phyloP scores from a whole-genome alignment of 2,329 filamentous ascomycete species.

The Fusarium staphyleae region DNA sequence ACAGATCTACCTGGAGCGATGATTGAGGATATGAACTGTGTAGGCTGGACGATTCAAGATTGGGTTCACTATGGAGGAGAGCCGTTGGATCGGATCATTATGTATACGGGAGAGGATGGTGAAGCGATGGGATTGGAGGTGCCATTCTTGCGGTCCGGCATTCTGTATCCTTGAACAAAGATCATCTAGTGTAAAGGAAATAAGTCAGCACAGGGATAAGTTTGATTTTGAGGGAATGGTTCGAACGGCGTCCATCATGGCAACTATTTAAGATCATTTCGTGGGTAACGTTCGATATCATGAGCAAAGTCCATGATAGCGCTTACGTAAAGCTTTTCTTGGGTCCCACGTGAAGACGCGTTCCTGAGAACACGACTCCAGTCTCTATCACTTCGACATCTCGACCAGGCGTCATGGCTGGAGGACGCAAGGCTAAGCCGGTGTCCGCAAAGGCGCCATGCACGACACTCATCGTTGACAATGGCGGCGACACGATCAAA shows the following conservation, averaged over 20 bases:
- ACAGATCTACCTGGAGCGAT: slow-evolving; percentile 43
- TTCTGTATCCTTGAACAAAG: slow-evolving; percentile 19
- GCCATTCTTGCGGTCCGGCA: slow-evolving; percentile 44
- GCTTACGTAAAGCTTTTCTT: slow-evolving; percentile 29
- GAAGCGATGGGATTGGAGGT: slow-evolving; percentile 44
- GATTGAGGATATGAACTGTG: slow-evolving; percentile 37
- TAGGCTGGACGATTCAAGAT: slow-evolving; percentile 45
- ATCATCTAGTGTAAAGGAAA: background rate
- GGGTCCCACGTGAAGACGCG: slow-evolving; percentile 35
- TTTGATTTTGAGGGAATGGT: background rate
- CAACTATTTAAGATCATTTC: background rate
- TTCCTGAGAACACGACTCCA: slow-evolving; percentile 14
- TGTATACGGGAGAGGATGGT: slow-evolving; percentile 32
- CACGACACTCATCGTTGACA: slow-evolving; percentile 87
- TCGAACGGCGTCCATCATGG: background rate
- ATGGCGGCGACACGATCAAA: slow-evolving; percentile 91
- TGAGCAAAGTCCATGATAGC: background rate
- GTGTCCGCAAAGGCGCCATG: slow-evolving; percentile 60
- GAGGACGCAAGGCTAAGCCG: slow-evolving; percentile 60
- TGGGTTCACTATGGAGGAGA: slow-evolving; percentile 48
- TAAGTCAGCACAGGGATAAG: background rate
- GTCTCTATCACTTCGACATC: background rate
- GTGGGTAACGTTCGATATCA: slow-evolving; percentile 4
- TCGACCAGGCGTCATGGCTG: slow-evolving; percentile 48
- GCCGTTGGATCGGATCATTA: slow-evolving; percentile 44